Conservation (phyloP, 306 rosid species). For the Ormosia emarginata region DNA sequence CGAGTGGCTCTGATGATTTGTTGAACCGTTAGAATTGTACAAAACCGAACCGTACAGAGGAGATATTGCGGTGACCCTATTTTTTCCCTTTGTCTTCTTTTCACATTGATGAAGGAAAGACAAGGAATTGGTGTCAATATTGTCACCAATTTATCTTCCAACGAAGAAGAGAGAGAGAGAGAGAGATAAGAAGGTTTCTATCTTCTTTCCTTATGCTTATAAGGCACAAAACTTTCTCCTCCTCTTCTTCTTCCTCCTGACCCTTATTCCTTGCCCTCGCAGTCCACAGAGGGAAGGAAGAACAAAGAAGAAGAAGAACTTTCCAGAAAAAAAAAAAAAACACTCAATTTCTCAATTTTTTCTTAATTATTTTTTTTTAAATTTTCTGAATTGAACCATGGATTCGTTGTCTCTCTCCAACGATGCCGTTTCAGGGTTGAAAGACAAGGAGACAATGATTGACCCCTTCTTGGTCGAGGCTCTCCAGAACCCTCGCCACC, state of each 20-base stretch:
- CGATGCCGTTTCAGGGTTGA: slow-evolving; percentile 37
- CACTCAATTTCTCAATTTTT: neutral
- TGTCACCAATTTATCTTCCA: neutral
- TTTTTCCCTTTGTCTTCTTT: neutral
- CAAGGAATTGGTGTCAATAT: neutral
- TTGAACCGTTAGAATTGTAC: neutral
- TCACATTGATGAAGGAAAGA: neutral
- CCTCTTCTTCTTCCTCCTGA: slow-evolving; percentile 26
- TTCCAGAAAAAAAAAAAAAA: neutral
- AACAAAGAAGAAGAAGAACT: neutral
- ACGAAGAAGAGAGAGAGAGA: neutral
- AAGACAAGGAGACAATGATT: slow-evolving; percentile 65
- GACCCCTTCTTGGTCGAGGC: slow-evolving; percentile 94
- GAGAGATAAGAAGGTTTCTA: neutral
- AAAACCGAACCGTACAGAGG: slow-evolving; percentile 15
- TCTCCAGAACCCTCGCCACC: slow-evolving; percentile 91
- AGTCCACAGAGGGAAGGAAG: slow-evolving; percentile 15
- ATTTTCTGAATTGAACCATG: slow-evolving; percentile 31
- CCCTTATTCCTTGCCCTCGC: slow-evolving; percentile 30
- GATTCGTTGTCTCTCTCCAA: slow-evolving; percentile 43
- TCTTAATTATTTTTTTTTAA: too few relatives aligned
- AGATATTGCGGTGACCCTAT: neutral
- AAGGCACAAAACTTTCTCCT: slow-evolving; percentile 36
- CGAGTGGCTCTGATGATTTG: neutral
- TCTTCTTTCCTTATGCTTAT: slow-evolving; percentile 19